Evolutionary conservation across 2,329 filamentous ascomycete genomes (phyloP), one percentile per base, ranked within the genome.

Genomic region (Apiospora saccharicola): DNA sequence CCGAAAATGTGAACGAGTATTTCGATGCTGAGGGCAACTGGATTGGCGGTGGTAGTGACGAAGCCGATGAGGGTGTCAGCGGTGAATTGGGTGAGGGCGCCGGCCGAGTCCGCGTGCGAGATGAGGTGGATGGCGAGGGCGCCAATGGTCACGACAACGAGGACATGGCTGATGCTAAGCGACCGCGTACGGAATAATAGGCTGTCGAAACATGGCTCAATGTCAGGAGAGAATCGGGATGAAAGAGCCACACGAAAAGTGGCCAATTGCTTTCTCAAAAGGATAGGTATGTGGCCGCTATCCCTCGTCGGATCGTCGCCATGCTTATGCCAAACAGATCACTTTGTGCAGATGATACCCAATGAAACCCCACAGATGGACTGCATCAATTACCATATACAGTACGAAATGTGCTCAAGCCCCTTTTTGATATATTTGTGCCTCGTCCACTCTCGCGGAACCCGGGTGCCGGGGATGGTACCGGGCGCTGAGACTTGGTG

Each of bases 1-100:
- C 94, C 12, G 96, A 98, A 72, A 98, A 98, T 78, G 91, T 97
- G 80, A 87, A 92, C 75, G 90, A 97, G 76, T 97, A 91, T 79
- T 93, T 96, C 81, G 93, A 96, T 77, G 91, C 89, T 74, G 88
- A 95, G 12, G 94, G 94, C 3, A 95, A 96, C 79, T 96, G 92
- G 89, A 92, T 93, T 75, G 89, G 85, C 8, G 83, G 79, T 12
- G 85, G 77, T 53, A 47, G n/a, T 24, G 49, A 41, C 14, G 34
- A 6, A 26, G 47, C 10, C 16, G 46, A 53, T 1, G 68, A 57
- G n/a, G 86, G 80, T 73, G 84, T 76, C 2, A 82, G 83, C 37
- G 89, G 86, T 67, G 86, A 85, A 71, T 83, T 92, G 26, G 91
- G 91, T 64, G 90, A 91, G 71, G 91, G 91, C 12, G 91, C 90